A percentile compares a stretch with the other conserved stretches of the same genome.
Conservation (phyloP, 495 filamentous ascomycete species). For the Lepidopterella palustris region DNA sequence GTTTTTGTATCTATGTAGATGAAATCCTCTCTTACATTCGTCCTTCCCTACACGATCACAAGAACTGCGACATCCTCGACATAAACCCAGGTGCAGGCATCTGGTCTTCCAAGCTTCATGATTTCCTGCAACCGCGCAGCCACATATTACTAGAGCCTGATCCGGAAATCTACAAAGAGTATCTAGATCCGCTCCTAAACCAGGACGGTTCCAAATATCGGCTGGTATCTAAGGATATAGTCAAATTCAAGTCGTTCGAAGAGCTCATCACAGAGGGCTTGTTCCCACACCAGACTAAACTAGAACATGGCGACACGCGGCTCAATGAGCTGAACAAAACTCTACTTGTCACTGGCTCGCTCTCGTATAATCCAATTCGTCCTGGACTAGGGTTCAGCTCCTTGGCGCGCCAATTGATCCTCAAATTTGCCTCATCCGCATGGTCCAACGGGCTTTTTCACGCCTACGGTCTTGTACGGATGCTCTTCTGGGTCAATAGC, state of each 20-base stretch:
- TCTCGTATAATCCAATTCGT: conserved; percentile 19
- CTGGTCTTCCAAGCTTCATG: conserved; percentile 68
- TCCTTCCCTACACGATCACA: conserved; percentile 54
- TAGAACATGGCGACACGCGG: conserved; percentile 24
- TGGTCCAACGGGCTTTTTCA: conserved; percentile 46
- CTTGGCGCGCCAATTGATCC: conserved; percentile 31
- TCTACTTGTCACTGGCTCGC: conserved; percentile 49
- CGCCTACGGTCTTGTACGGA: conserved; percentile 60
- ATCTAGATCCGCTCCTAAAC: conserved; percentile 55
- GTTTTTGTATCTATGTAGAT: conserved; percentile 30
- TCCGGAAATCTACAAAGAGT: conserved; percentile 48
- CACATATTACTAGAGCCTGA: conserved; percentile 61
- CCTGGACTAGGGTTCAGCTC: conserved; percentile 17
- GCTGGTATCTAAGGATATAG: conserved; percentile 44
- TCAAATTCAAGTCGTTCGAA: conserved; percentile 45
- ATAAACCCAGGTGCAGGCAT: conserved; percentile 70
- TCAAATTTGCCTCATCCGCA: conserved; percentile 39
- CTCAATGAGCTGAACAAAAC: conserved; percentile 51
- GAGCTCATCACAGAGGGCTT: conserved; percentile 41
- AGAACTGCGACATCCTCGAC: conserved; percentile 75
- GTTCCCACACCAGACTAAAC: conserved; percentile 47
- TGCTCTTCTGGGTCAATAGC: conserved; percentile 56
- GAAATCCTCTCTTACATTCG: conserved; percentile 40
- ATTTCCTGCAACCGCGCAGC: conserved; percentile 63
- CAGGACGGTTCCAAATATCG: conserved; percentile 48